Percentiles rank a stretch among this genome's conserved stretches.
phyloP scores from a whole-genome alignment of 83 land plant genomes.

The Diphasiastrum complanatum region DNA sequence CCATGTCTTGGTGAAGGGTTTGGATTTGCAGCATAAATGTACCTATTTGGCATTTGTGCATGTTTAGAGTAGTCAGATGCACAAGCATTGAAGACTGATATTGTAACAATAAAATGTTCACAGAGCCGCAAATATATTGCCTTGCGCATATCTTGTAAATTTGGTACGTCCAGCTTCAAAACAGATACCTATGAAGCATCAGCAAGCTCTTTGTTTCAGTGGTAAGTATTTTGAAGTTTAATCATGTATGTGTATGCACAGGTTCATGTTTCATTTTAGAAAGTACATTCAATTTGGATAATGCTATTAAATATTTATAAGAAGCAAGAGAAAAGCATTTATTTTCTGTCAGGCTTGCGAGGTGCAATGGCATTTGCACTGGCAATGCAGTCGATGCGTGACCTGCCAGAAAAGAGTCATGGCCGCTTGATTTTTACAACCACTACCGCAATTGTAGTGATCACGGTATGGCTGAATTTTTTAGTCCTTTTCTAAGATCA shows the following conservation, averaged over 20 bases:
- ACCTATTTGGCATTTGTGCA: too few relatives aligned
- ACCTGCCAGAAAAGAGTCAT: constrained; percentile 73
- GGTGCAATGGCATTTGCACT: constrained; percentile 99
- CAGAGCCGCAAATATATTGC: constrained; percentile 95
- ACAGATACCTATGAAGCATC: constrained; percentile 79
- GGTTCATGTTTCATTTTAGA: neutral
- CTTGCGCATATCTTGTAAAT: constrained; percentile 82
- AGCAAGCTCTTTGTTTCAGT: constrained; percentile 93
- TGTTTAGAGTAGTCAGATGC: neutral
- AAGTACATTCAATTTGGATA: too few relatives aligned
- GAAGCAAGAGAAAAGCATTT: too few relatives aligned
- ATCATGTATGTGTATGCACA: neutral
- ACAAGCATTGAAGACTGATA: neutral
- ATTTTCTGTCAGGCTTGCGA: constrained; percentile 82
- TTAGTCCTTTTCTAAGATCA: neutral
- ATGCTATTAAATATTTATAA: too few relatives aligned
- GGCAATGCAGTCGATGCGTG: constrained; percentile 90
- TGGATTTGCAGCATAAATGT: too few relatives aligned
- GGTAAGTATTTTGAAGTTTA: constrained; percentile 44
- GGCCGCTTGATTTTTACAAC: constrained; percentile 87
- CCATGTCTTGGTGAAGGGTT: too few relatives aligned
- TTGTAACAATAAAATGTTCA: constrained; percentile 3
- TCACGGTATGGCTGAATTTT: constrained; percentile 47
- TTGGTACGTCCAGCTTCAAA: constrained; percentile 59
- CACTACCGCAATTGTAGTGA: constrained; percentile 90